A percentile compares a stretch with the other conserved stretches of the same genome.
phyloP scores from a whole-genome alignment of 495 filamentous ascomycete species.

The Neurospora pannonica region DNA sequence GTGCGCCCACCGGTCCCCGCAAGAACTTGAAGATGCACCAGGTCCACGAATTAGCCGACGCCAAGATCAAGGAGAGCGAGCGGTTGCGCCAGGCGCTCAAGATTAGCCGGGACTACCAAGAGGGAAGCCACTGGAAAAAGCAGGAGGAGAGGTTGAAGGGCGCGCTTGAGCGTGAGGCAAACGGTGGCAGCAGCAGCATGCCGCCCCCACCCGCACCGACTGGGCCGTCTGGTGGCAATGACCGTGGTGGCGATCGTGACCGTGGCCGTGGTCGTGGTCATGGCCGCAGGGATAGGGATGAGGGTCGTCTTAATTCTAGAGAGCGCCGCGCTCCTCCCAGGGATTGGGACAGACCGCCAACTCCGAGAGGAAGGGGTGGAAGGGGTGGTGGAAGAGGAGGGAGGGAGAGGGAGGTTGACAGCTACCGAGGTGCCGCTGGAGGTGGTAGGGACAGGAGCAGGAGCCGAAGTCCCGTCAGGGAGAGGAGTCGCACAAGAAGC shows the following conservation, averaged over 20 bases:
- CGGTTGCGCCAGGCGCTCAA: slow-evolving; percentile 78
- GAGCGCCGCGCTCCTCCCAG: not conserved
- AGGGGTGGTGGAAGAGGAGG: slow-evolving; percentile 1
- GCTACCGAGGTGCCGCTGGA: not conserved
- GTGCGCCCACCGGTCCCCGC: slow-evolving; percentile 25
- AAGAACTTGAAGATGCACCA: slow-evolving; percentile 75
- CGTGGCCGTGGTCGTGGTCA: not conserved
- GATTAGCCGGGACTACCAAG: slow-evolving; percentile 80
- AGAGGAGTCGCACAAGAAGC: not conserved
- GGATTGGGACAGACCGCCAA: not conserved
- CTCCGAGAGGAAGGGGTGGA: not conserved
- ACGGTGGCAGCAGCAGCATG: slow-evolving; percentile 1
- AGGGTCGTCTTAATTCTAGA: not conserved
- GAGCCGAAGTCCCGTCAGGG: not conserved
- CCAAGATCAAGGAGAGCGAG: slow-evolving; percentile 95
- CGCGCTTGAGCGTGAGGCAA: slow-evolving; percentile 38
- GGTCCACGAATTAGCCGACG: slow-evolving; percentile 91
- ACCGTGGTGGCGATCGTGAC: not conserved
- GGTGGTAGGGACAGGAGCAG: not conserved
- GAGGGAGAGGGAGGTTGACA: slow-evolving; percentile 2
- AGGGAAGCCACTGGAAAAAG: slow-evolving; percentile 65
- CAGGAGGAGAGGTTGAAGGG: slow-evolving; percentile 63
- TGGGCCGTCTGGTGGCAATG: not conserved
- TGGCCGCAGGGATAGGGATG: not conserved
- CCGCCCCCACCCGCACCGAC: not conserved